phyloP scores from a whole-genome alignment of 768 basidiomycete species.

The Coprinopsis sp. region DNA sequence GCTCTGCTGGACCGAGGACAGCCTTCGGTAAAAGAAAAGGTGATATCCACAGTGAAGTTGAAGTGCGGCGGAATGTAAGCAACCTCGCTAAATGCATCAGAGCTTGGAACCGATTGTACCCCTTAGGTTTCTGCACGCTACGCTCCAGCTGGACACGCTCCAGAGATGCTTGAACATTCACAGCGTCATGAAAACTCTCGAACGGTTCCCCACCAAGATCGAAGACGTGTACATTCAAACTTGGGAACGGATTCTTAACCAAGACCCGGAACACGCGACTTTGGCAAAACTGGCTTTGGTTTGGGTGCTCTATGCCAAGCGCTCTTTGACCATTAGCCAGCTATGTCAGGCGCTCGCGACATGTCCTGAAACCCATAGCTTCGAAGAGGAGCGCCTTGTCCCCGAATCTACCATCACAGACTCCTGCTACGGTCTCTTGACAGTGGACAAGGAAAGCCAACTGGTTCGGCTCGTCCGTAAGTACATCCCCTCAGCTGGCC shows the following conservation, averaged over 20 bases:
- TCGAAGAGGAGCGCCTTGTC: background rate
- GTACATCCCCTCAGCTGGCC: no score
- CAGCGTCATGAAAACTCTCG: background rate
- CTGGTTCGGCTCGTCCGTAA: background rate
- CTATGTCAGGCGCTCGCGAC: background rate
- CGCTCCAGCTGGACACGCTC: background rate
- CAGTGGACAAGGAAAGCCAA: background rate
- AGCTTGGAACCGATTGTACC: no score
- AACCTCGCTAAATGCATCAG: no score
- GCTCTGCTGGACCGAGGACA: no score
- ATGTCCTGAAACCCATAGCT: background rate
- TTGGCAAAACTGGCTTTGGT: background rate
- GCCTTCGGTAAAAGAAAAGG: no score
- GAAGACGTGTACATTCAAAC: background rate
- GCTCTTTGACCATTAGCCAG: background rate
- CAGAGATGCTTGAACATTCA: background rate
- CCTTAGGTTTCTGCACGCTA: background rate
- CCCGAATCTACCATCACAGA: background rate
- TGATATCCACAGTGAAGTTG: background rate
- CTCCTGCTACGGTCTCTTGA: background rate
- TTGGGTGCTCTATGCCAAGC: background rate
- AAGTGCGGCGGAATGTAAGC: background rate
- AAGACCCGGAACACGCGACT: background rate
- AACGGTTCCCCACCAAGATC: background rate
- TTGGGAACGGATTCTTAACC: background rate